A percentile compares a stretch with the other conserved stretches of the same genome.
phyloP scores from a whole-genome alignment of 345 rosid genomes.

The Lumnitzera racemosa region DNA sequence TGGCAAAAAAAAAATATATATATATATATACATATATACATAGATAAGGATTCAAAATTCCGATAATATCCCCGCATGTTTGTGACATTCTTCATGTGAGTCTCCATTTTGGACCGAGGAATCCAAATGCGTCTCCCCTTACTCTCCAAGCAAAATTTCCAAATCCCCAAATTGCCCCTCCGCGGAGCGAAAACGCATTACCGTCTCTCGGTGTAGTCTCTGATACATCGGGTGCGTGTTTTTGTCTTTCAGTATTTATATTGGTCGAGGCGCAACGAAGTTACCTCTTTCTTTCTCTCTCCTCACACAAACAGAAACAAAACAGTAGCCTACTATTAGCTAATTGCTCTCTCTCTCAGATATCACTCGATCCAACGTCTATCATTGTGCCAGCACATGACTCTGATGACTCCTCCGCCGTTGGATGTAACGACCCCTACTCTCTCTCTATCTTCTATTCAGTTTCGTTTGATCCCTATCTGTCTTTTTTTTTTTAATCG shows the following conservation, averaged over 20 bases:
- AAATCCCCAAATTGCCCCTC: no score
- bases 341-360: slow-evolving; percentile 7
- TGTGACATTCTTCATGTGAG: no score
- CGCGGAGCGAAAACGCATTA: neutral
- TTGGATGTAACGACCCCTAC: slow-evolving; percentile 24
- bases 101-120: no score
- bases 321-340: neutral
- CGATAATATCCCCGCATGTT: no score
- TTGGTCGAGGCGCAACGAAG: slow-evolving; percentile 4
- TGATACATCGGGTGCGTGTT: slow-evolving; percentile 11
- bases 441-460: slow-evolving; percentile 5
- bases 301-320: neutral
- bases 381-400: slow-evolving; percentile 23
- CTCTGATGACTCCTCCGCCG: slow-evolving; percentile 54
- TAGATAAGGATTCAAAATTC: no score
- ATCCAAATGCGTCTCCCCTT: no score
- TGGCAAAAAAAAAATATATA: no score
- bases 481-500: neutral
- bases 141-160: no score
- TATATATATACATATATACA: no score
- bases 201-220: slow-evolving; percentile 11
- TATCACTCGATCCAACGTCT: slow-evolving; percentile 20
- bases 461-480: neutral
- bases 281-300: slow-evolving; percentile 1
- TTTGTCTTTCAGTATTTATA: neutral